Base-by-base conservation (phyloP, 352 stramenopile genomes). In the Aphanomyces invadans region DNA sequence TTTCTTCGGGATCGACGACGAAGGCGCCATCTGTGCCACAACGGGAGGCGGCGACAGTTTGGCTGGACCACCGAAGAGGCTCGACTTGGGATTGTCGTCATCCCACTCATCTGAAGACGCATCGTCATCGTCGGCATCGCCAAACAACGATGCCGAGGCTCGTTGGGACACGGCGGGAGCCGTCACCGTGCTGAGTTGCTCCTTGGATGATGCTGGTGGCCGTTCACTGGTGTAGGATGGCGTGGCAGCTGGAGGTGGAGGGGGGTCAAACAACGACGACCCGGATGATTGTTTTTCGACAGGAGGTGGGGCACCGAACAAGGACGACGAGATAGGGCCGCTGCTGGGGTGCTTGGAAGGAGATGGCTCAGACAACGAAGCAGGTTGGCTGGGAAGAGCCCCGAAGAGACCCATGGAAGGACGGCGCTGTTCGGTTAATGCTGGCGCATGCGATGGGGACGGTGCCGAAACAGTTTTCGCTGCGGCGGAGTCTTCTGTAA, bases 31-130 rank as follows among this genome's bases (percentile, higher is more conserved):
- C 32, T 48, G 19, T 53, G 59, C 4, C 9, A 25, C 32, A 25
- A 65, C n/a, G n/a, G n/a, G n/a, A n/a, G n/a, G n/a, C n/a, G 12
- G 42, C n/a, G n/a, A n/a, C n/a, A n/a, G n/a, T n/a, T n/a, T n/a
- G n/a, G n/a, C 36, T 23, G 55, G 55, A 5, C 36, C n/a, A 26
- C 55, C 28, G 25, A 63, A 63, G 26, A 66, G 46, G 25, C 76
- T 72, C 15, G 48, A 68, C 48, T 69, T 68, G n/a, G 73, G 74
- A 25, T 88, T 78, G 48, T 82, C 74, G 59, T 87, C 78, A 36
- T 79, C 86, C 80, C 80, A 88, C 70, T 88, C 80, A 46, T 88
- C 80, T 49, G 77, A 86, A 11, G 77, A 80, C 46, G 86, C 70
- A 19, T 87, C 80, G 36, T 87, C 70, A 19, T 87, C 80, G 42